A percentile compares a stretch with the other conserved stretches of the same genome.
These are phyloP conservation scores for Breynia disticha DNA, from an alignment of 441 rosid species.

Conservation along the genomic window DNA sequence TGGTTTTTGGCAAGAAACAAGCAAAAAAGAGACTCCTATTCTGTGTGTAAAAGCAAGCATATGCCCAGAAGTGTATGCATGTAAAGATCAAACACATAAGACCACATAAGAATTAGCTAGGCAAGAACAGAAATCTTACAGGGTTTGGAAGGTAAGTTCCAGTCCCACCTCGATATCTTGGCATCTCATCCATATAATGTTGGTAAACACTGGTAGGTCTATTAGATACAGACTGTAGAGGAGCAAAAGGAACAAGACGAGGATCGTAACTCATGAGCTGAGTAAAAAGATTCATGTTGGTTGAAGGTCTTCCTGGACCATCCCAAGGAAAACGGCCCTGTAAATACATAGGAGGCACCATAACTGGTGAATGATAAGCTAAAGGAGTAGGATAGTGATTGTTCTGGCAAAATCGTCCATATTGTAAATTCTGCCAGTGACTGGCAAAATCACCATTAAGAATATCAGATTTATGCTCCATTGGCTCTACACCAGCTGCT, in stretches of 20 bases:
- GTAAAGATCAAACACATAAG: not conserved
- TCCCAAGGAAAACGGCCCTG: constrained; percentile 81
- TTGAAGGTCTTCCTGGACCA: constrained; percentile 69
- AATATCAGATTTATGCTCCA: constrained; percentile 59
- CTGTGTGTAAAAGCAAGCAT: too few relatives aligned
- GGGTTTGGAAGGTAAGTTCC: constrained; percentile 97
- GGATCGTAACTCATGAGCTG: constrained; percentile 63
- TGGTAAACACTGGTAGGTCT: constrained; percentile 62
- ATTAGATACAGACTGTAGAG: constrained; percentile 53
- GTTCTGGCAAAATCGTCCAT: constrained; percentile 70
- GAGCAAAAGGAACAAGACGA: constrained; percentile 60
- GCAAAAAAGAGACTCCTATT: too few relatives aligned
- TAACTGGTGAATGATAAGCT: constrained; percentile 47
- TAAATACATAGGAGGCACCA: constrained; percentile 58
- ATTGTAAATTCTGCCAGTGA: constrained; percentile 90
- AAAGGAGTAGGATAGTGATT: constrained; percentile 29
- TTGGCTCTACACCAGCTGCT: constrained; percentile 34
- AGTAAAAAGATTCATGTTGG: constrained; percentile 39
- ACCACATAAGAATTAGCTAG: constrained; percentile 7
- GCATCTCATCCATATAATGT: constrained; percentile 61
- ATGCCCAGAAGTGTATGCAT: not conserved
- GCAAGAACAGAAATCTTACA: constrained; percentile 41
- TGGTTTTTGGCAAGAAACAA: too few relatives aligned
- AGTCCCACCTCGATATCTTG: constrained; percentile 87
- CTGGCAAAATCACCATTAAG: constrained; percentile 75